phyloP scores from a whole-genome alignment of 2,329 filamentous ascomycete genomes.

The Graphilbum ipis-grandicollis region DNA sequence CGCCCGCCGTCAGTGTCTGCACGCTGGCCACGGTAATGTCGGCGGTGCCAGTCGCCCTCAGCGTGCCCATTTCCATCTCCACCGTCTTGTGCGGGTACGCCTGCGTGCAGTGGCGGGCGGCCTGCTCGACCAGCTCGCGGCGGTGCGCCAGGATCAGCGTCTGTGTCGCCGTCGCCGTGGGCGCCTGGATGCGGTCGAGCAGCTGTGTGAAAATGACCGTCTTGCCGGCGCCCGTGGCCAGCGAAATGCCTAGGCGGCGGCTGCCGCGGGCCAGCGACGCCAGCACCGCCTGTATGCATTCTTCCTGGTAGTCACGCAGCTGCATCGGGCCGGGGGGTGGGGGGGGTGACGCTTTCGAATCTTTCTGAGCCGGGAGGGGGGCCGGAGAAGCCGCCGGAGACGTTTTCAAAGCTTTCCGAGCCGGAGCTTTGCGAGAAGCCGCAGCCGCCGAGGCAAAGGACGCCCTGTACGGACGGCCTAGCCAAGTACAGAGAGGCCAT shows the following conservation, averaged over 20 bases:
- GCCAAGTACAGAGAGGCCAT: not conserved
- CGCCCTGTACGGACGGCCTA: too few species aligned
- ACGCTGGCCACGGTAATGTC: conserved; percentile 93
- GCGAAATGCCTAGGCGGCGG: conserved; percentile 64
- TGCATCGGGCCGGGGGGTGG: conserved; percentile 20
- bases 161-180: conserved; percentile 41
- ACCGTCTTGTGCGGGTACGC: conserved; percentile 68
- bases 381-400: not conserved
- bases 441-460: not conserved
- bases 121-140: conserved; percentile 86
- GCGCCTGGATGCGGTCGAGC: conserved; percentile 55
- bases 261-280: conserved; percentile 51
- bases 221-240: conserved; percentile 81
- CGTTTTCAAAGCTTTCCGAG: not conserved
- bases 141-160: conserved; percentile 87
- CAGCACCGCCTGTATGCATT: conserved; percentile 74
- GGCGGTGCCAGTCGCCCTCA: conserved; percentile 58
- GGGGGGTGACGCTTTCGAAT: too few species aligned
- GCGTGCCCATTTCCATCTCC: conserved; percentile 80
- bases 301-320: conserved; percentile 74
- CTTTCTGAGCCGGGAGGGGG: not conserved
- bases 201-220: conserved; percentile 95
- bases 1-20: conserved; percentile 61
- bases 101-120: conserved; percentile 63
- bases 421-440: not conserved